Percentiles rank a stretch among this genome's conserved stretches.
Evolutionary conservation across 2,329 filamentous ascomycete genomes (phyloP).

Genomic region (Penicillium verrucosum): DNA sequence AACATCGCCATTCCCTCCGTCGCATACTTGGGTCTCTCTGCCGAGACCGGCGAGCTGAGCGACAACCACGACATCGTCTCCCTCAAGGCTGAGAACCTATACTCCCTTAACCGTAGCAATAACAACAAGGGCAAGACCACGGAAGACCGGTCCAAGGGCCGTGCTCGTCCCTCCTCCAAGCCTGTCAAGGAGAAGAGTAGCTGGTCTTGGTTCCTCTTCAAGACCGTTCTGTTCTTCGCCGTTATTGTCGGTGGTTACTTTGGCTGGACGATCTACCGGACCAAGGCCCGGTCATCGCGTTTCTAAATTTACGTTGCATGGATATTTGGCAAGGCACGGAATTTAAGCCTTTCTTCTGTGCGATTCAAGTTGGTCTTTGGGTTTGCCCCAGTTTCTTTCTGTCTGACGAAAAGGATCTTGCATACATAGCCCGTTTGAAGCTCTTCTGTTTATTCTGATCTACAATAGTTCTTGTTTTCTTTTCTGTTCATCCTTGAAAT

Average conservation of each 20-base stretch:
- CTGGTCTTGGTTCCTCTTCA: slow-evolving; percentile 73
- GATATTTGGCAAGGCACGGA: slow-evolving; percentile 6
- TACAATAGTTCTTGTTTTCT: slow-evolving; percentile 10
- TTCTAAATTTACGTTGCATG: slow-evolving; percentile 25
- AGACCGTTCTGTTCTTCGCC: slow-evolving; percentile 72
- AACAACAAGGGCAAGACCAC: slow-evolving; percentile 26
- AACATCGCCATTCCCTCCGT: slow-evolving; percentile 74
- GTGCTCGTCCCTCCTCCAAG: slow-evolving; percentile 14
- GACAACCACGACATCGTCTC: slow-evolving; percentile 98
- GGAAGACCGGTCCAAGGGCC: slow-evolving; percentile 25
- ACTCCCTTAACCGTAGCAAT: slow-evolving; percentile 49
- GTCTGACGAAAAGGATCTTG: slow-evolving; percentile 20
- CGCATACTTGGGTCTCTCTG: slow-evolving; percentile 61
- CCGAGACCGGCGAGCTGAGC: slow-evolving; percentile 89
- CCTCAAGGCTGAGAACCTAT: slow-evolving; percentile 82
- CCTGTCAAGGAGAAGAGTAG: slow-evolving; percentile 41
- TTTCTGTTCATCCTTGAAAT: slow-evolving; percentile 16
- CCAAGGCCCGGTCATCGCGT: slow-evolving; percentile 51
- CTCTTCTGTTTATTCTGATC: slow-evolving; percentile 14
- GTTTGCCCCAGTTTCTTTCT: slow-evolving; percentile 16
- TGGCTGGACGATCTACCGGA: slow-evolving; percentile 78
- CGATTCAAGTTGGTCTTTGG: slow-evolving; percentile 18
- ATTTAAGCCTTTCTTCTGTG: slow-evolving; percentile 5
- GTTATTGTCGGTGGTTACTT: slow-evolving; percentile 73
- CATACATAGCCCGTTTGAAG: slow-evolving; percentile 19